Evolutionary conservation across 441 rosid species (phyloP), one percentile per base, ranked within the genome.

Genomic region (Adansonia madagascariensis): DNA sequence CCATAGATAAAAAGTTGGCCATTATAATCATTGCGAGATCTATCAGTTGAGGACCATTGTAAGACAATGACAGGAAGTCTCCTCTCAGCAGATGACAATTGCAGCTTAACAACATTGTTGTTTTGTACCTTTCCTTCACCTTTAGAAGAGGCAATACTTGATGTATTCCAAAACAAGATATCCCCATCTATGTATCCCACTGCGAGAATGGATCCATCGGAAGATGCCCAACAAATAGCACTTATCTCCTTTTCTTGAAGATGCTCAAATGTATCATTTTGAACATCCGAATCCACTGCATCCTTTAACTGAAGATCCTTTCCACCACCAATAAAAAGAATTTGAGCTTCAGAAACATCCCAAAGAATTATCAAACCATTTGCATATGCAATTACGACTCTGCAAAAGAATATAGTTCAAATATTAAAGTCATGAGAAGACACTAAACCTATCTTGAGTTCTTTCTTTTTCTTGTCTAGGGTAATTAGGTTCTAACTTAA

Each of bases 161-260:
- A 84, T 27, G 81, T 84, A 74, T 88, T 87, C 95, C 95, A 89
- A 55, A 89, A 89, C 81, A 91, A 81, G 59, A 91, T 89, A 79
- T 91, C 95, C 10, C 95, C 95, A 71, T 89, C 93, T 55, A 88
- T 70, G 22, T 91, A 91, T 59, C 95, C 93, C 68, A 91, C 91
- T 4, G 93, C 93, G 57, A 87, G 85, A 82, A 88, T 75, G 35
- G 95, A 85, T 63, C 91, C 93, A 84, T 78, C 77, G 41, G 85
- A 75, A 65, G 93, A 91, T 75, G 91, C 90, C 95, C 95, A 91
- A 76, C 95, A 87, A 64, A 89, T 87, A 77, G 91, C 88, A 80
- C 87, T 88, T 80, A 89, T 91, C 84, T 91, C 93, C 82, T 88
- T 88, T 68, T 85, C 93, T 65, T 60, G 61, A 15, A 83, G 71